These are phyloP conservation scores for Clarireedia monteithiana DNA, from an alignment of 2,329 filamentous ascomycete species.

Conservation along the genomic window DNA sequence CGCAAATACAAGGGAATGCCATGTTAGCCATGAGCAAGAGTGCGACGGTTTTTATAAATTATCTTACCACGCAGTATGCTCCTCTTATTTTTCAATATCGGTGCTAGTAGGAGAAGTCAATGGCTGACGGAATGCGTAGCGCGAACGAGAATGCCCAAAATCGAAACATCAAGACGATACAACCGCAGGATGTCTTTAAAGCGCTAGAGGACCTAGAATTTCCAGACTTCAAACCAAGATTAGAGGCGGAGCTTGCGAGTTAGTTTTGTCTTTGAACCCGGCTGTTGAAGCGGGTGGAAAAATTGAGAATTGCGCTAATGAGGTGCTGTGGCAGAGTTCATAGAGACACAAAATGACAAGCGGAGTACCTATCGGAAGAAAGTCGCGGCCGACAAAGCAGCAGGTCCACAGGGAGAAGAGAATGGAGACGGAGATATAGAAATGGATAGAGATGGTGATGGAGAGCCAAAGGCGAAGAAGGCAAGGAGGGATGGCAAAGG, in stretches of 20 bases:
- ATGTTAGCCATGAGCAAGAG: constrained; percentile 73
- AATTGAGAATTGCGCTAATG: constrained; percentile 6
- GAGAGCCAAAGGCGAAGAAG: constrained; percentile 9
- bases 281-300: too few relatives aligned
- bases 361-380: constrained; percentile 65
- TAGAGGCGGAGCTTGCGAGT: constrained; percentile 74
- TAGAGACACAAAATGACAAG: constrained; percentile 65
- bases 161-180: constrained; percentile 70
- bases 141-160: constrained; percentile 63
- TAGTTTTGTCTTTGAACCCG: constrained; percentile 27
- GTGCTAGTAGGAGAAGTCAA: not conserved
- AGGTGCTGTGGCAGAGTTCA: constrained; percentile 47
- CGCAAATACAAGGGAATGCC: constrained; percentile 76
- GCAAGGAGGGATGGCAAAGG: constrained; percentile 31
- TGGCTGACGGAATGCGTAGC: constrained; percentile 34
- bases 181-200: constrained; percentile 66
- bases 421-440: constrained; percentile 35
- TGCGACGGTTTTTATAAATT: constrained; percentile 77
- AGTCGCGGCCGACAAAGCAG: constrained; percentile 54
- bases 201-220: constrained; percentile 73
- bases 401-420: constrained; percentile 13
- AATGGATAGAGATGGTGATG: constrained; percentile 26
- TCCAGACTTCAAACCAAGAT: constrained; percentile 56
- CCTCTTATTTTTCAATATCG: not conserved
- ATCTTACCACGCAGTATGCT: constrained; percentile 64